Base-by-base conservation (phyloP, 768 basidiomycete species). In the Hericium coralloides region DNA sequence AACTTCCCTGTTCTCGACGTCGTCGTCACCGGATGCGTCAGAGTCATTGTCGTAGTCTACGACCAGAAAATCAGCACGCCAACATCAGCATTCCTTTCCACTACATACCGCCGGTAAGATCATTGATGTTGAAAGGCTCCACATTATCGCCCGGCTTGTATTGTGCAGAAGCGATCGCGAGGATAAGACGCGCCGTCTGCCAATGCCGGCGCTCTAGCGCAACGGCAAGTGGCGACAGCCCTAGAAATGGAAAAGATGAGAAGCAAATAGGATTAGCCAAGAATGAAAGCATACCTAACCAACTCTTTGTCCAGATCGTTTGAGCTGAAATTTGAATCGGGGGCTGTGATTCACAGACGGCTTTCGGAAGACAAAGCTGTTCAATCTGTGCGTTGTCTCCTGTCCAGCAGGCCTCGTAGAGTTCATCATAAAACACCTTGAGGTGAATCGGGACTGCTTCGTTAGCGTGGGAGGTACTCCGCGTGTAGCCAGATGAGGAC, bases 181-280 rank as follows among this genome's bases (percentile, higher is more conserved):
- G 63, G n/a, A 86, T 73, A 6, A 84, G 68, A n/a, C 75, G 77
- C 0, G 81, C 83, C 0, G 82, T 80, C 5, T 74, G 70, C 82
- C 83, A 86, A 18, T 72, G 75, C 8, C 79, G 73, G 14, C 73
- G 75, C 25, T 66, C 65, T 12, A 82, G 58, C 0, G 82, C 82
- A 18, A 79, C 76, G 54, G 69, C 75, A 10, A 83, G 69, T 0
- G 82, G 79, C 0, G 78, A 79, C 41, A 69, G 70, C 17, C 77
- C 80, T 79, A 45, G 17, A 55, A 50, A 17, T 38, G 36, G 58
- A 20, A 45, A 55, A 39, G 38, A 55, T 31, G 17, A 9, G n/a
- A 38, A 17, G 8, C 10, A 20, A 9, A 58, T 37, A 12, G n/a
- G 31, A 31, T 15, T 3, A 6, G 8, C 36, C 41, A 54, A 22